These are phyloP conservation scores for Scytalidium sp. DNA, from an alignment of 2,329 filamentous ascomycete genomes.

Conservation along the genomic window DNA sequence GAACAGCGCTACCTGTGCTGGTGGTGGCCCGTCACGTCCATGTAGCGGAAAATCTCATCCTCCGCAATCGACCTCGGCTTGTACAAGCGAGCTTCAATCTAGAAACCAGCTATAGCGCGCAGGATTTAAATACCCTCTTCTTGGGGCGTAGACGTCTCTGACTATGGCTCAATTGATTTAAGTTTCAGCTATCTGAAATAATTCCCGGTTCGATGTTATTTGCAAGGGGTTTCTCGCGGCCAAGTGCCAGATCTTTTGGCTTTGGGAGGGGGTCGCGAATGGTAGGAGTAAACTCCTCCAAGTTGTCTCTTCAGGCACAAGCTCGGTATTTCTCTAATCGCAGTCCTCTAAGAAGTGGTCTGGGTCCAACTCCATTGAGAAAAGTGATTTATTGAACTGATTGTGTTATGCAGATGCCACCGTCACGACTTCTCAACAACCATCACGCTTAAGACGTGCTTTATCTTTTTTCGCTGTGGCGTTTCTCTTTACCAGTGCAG, in stretches of 20 bases:
- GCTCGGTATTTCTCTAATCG: not conserved
- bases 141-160: not conserved
- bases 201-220: not conserved
- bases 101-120: too few relatives aligned
- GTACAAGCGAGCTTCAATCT: not conserved
- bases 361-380: not conserved
- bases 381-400: not conserved
- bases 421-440: constrained; percentile 17
- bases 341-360: not conserved
- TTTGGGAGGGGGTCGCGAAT: not conserved
- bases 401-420: constrained; percentile 1
- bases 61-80: not conserved
- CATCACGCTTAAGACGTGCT: constrained; percentile 41
- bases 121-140: too few relatives aligned
- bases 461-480: constrained; percentile 44
- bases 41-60: constrained; percentile 3
- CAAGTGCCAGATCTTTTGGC: not conserved
- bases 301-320: not conserved
- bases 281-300: not conserved
- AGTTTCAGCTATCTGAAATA: not conserved
- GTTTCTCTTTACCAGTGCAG: constrained; percentile 44
- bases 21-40: too few relatives aligned
- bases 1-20: too few relatives aligned
- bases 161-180: constrained; percentile 1
- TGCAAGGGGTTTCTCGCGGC: not conserved